Evolutionary conservation across 75 land plant species (phyloP).

Genomic region (Pseudotsuga menziesii): DNA sequence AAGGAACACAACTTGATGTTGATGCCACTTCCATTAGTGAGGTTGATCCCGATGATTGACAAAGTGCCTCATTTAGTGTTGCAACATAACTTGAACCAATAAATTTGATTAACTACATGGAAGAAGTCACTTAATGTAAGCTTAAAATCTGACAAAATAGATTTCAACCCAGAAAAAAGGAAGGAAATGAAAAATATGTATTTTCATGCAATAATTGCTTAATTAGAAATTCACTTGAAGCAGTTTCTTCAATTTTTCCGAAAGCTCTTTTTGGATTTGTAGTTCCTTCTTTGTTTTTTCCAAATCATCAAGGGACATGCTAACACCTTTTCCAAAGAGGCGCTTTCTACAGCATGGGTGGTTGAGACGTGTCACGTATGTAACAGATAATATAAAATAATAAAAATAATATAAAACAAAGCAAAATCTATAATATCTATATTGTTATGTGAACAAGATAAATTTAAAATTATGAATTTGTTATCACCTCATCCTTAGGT

Average conservation of each 20-base stretch:
- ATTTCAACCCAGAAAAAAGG: background rate
- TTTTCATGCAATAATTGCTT: background rate
- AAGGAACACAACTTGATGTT: constrained; percentile 12
- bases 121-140: background rate
- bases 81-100: constrained; percentile 24
- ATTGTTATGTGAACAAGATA: no score
- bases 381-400: no score
- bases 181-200: background rate
- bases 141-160: constrained; percentile 4
- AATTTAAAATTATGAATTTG: no score
- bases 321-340: constrained; percentile 34
- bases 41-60: background rate
- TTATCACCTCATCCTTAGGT: no score
- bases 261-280: constrained; percentile 74
- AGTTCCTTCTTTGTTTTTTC: constrained; percentile 80
- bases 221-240: constrained; percentile 41
- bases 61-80: constrained; percentile 14
- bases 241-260: constrained; percentile 83
- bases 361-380: no score
- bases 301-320: constrained; percentile 76
- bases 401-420: no score
- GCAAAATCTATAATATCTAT: no score
- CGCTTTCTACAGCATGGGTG: no score
- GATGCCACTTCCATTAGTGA: constrained; percentile 7
- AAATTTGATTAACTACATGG: constrained; percentile 40